phyloP scores from a whole-genome alignment of 2,329 filamentous ascomycete species.

The Trichoderma hamatum region DNA sequence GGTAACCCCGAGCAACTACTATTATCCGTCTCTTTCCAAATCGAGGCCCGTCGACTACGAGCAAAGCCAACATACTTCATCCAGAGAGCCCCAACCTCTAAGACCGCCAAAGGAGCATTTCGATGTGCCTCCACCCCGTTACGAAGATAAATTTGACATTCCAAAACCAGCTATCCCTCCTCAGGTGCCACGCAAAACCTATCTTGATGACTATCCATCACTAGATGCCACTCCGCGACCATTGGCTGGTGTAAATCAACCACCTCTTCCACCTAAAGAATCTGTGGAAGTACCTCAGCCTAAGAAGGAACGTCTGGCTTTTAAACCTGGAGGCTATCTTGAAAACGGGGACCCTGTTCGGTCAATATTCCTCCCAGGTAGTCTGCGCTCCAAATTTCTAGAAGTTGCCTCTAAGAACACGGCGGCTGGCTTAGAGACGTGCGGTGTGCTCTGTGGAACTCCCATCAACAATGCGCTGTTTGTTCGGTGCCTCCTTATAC shows the following conservation, averaged over 20 bases:
- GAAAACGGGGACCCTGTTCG: constrained; percentile 87
- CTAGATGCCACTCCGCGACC: neutral
- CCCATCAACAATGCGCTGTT: constrained; percentile 92
- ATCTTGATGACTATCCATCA: constrained; percentile 31
- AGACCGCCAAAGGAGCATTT: constrained; percentile 40
- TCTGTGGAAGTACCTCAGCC: constrained; percentile 35
- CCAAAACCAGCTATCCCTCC: constrained; percentile 35
- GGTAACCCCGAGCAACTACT: constrained; percentile 45
- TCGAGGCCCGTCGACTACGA: constrained; percentile 52
- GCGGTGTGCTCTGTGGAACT: constrained; percentile 89
- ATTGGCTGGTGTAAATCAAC: constrained; percentile 21
- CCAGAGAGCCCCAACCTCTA: constrained; percentile 38
- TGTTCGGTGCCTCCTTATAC: constrained; percentile 84
- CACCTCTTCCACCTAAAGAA: constrained; percentile 39
- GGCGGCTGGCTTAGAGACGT: constrained; percentile 81
- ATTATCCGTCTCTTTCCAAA: constrained; percentile 61
- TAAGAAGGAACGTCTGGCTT: constrained; percentile 65
- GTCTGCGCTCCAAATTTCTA: constrained; percentile 75
- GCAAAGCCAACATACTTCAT: constrained; percentile 27
- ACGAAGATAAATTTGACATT: neutral
- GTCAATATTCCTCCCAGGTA: constrained; percentile 81
- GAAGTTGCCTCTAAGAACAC: constrained; percentile 77
- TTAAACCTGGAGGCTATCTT: constrained; percentile 77
- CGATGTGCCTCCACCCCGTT: constrained; percentile 18
- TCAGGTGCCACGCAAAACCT: constrained; percentile 34